phyloP scores from a whole-genome alignment of 163 green algal species.

The Chlorella variabilis region DNA sequence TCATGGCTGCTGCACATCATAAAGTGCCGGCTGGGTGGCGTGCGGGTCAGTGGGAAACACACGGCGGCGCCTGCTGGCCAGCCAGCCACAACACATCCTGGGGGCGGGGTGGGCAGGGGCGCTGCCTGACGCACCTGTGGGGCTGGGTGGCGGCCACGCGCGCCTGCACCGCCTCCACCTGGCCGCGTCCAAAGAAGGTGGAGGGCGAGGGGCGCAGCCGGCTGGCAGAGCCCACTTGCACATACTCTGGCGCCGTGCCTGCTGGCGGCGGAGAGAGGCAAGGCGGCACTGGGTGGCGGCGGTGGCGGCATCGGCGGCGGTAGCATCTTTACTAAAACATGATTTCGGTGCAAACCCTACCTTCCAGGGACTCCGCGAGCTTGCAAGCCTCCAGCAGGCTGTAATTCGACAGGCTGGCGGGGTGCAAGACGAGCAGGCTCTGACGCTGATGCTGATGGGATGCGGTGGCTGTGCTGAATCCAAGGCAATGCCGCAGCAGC shows the following conservation, averaged over 20 bases:
- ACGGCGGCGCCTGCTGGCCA: too few relatives aligned
- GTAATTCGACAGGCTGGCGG: neutral
- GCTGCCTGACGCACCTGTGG: neutral
- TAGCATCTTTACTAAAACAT: neutral
- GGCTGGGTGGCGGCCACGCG: neutral
- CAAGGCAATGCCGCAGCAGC: neutral
- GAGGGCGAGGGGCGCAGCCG: slow-evolving; percentile 11
- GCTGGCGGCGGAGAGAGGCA: too few relatives aligned
- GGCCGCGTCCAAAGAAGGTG: slow-evolving; percentile 52
- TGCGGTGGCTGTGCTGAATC: neutral
- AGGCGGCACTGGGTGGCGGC: neutral
- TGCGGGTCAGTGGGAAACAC: too few relatives aligned
- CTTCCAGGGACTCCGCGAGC: slow-evolving; percentile 46
- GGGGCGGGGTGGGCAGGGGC: too few relatives aligned
- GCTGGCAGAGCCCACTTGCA: slow-evolving; percentile 10
- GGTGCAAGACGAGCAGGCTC: slow-evolving; percentile 26
- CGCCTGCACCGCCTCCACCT: slow-evolving; percentile 30
- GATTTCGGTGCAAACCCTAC: neutral
- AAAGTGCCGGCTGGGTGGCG: neutral
- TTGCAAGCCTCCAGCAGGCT: slow-evolving; percentile 44
- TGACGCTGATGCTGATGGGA: neutral
- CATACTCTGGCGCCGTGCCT: neutral
- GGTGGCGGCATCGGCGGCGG: neutral
- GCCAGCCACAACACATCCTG: too few relatives aligned
- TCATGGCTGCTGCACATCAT: too few relatives aligned